Conservation (phyloP, 352 stramenopile genomes). For the Pythium phragmiticola region DNA sequence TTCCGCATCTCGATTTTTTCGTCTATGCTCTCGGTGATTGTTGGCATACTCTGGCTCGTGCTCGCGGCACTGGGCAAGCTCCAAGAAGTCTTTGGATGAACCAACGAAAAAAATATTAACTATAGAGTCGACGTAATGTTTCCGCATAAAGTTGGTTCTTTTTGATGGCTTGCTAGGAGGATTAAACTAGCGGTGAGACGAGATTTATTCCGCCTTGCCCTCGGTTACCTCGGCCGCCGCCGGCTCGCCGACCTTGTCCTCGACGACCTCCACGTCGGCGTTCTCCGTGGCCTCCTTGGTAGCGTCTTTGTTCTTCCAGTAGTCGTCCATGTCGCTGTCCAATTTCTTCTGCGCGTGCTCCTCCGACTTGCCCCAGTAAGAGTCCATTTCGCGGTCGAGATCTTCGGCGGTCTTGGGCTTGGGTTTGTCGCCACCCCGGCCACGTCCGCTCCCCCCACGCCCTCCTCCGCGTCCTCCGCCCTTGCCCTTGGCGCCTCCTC, state of each 20-base stretch:
- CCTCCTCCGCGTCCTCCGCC: constrained; percentile 25
- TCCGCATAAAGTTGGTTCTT: no score
- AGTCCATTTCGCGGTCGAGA: constrained; percentile 85
- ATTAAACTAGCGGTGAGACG: no score
- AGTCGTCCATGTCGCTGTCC: constrained; percentile 84
- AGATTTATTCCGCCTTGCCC: constrained; percentile 24
- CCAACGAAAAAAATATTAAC: neutral
- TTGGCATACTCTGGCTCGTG: constrained; percentile 82
- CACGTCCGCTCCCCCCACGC: constrained; percentile 21
- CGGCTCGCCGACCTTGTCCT: constrained; percentile 25
- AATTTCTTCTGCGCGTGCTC: constrained; percentile 85
- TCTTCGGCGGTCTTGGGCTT: constrained; percentile 79
- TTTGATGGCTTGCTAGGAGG: neutral
- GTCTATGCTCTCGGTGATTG: constrained; percentile 80
- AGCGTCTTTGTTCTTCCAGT: constrained; percentile 84
- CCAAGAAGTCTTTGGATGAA: constrained; percentile 74
- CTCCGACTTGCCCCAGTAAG: constrained; percentile 84
- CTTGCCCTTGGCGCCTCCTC: constrained; percentile 30
- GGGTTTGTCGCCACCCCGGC: constrained; percentile 43
- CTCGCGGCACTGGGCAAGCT: constrained; percentile 73
- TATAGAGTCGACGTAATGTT: neutral
- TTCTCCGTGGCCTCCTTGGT: constrained; percentile 4
- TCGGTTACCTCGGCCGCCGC: constrained; percentile 10
- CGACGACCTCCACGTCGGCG: constrained; percentile 19
- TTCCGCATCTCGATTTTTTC: constrained; percentile 84